Evolutionary conservation across 2,329 filamentous ascomycete genomes (phyloP).

Genomic region (Elsinoe batatas): DNA sequence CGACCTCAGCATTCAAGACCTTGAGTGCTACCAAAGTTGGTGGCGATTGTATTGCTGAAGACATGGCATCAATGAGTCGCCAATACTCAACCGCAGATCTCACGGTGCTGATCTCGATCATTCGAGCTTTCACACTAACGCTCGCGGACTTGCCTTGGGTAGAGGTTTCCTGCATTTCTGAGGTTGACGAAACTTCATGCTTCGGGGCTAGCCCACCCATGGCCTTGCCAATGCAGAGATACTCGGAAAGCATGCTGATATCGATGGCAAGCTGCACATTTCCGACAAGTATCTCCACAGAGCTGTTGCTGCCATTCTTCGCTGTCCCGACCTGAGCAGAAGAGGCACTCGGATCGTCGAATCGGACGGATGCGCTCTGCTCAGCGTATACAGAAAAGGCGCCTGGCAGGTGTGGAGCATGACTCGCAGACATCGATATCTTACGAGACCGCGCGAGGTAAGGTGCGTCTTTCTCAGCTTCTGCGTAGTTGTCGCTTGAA

Average conservation of each 20-base stretch:
- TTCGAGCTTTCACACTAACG: neutral
- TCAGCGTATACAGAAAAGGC: conserved; percentile 41
- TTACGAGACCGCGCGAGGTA: neutral
- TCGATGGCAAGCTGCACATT: neutral
- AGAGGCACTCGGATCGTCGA: conserved; percentile 3
- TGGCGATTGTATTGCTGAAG: neutral
- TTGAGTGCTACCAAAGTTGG: neutral
- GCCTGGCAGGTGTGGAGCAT: conserved; percentile 34
- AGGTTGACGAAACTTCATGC: neutral
- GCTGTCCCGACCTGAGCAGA: neutral
- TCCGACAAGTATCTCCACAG: neutral
- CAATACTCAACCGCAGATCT: neutral
- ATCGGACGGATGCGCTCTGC: conserved; percentile 25
- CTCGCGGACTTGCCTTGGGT: neutral
- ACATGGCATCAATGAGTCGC: neutral
- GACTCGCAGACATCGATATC: conserved; percentile 1
- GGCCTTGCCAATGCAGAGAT: neutral
- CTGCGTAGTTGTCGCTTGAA: neutral
- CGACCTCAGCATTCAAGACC: neutral
- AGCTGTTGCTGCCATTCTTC: neutral
- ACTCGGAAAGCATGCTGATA: conserved; percentile 7
- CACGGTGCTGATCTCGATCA: neutral
- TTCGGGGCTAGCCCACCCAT: neutral
- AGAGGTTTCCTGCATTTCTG: neutral
- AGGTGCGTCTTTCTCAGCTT: neutral